Evolutionary conservation across 306 rosid genomes (phyloP), one percentile per base, ranked within the genome.

Genomic region (Rubus idaeus): DNA sequence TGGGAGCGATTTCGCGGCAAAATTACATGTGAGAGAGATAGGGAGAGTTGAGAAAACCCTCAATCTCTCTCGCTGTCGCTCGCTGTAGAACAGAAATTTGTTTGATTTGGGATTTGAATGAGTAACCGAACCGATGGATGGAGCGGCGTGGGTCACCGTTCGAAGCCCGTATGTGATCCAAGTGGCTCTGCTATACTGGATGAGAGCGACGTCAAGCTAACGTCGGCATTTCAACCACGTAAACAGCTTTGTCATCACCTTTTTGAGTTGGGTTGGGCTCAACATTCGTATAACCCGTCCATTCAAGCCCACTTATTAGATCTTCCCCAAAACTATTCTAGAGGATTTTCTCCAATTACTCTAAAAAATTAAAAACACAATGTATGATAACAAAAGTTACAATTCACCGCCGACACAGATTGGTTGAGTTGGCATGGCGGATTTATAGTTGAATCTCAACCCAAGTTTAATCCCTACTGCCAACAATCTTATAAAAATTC

Each of bases 121-220:
- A 7, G 56, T 9, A 37, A 55, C 37, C 21, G 65, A 37, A 55
- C 37, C 21, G 65, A 71, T 1, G 53, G 77, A 67, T 64, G 52
- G 39, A 26, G 55, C 50, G 51, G 75, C 47, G 60, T 18, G 49
- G 76, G 77, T 57, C 67, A 9, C 44, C 17, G 13, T 26, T 65
- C 26, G 26, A 18, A 17, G 40, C 40, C 70, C 30, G 57, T 30
- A 26, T 57, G 68, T 42, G 56, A 61, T 57, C 68, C 77, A 73
- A 41, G 78, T 74, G 78, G 60, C 77, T 23, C 21, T 42, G 77
- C 9, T 74, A 58, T 23, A 23, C 8, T 4, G 40, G 49, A 5
- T 3, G 39, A 46, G 5, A 0, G 21, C 78, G 37, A 45, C 60
- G 55, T 73, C 55, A 14, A 4, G 21, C 26, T 21, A 11, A 21